Evolutionary conservation across 257 asterid species (phyloP), one percentile per base, ranked within the genome.

Genomic region (Knoxia roxburghii): DNA sequence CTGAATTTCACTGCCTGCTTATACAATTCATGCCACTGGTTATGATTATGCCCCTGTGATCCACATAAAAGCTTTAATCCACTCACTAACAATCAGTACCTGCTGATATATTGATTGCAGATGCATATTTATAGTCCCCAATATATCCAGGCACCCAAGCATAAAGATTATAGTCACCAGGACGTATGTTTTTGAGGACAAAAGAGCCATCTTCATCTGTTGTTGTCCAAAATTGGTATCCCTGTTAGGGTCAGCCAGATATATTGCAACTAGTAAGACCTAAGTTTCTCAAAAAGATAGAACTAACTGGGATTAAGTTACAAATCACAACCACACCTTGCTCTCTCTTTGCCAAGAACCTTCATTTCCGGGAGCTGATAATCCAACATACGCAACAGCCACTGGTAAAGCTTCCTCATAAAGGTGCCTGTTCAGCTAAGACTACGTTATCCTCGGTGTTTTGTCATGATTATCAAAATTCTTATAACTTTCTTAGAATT

Each of bases 181-280:
- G 67, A 33, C 86, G 80, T 57, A 90, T 74, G 60, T 79, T 61
- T 10, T 72, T 65, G 49, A 90, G 75, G 58, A 40, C 21, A 63
- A 87, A 90, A 65, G 53, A 65, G 40, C 97, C 97, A 20, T 73
- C 65, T 27, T 79, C 74, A 73, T 85, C 78, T 9, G 84, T 75
- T 17, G 71, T 75, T 49, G 73, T 81, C 97, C 97, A 90, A 67
- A 90, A 90, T 68, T 90, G 97, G 65, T 90, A 90, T 14, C 90
- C 95, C 90, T 86, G 82, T 2, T 50, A 8, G 35, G 41, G 64
- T 48, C 40, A 63, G 21, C 45, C n/a, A 74, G 45, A 65, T 9
- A 23, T 7, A 37, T 24, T 26, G 12, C 18, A 32, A 17, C 27
- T 49, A 13, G 18, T 18, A 30, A 6, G 35, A 15, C 68, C 40